Conservation (phyloP, 2,329 filamentous ascomycete species). For the Curvularia hawaiiensis region DNA sequence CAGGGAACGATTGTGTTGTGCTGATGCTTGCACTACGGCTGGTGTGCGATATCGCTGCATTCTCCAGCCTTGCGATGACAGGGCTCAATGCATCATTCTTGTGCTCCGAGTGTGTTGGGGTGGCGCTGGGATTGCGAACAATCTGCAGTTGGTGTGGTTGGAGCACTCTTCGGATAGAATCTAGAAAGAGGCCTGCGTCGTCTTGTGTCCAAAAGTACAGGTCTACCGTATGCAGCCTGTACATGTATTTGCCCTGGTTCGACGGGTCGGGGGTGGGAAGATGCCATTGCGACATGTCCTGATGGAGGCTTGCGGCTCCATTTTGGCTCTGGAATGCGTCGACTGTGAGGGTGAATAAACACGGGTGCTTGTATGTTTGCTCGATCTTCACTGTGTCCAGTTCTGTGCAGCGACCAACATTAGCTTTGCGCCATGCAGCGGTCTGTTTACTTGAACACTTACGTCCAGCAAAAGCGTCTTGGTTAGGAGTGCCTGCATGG, state of each 20-base stretch:
- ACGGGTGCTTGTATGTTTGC: slow-evolving; percentile 77
- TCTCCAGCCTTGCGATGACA: slow-evolving; percentile 75
- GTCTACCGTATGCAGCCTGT: slow-evolving; percentile 75
- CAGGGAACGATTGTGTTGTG: slow-evolving; percentile 47
- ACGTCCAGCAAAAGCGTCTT: slow-evolving; percentile 81
- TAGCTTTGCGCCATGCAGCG: slow-evolving; percentile 16
- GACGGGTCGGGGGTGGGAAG: slow-evolving; percentile 72
- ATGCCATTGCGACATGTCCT: slow-evolving; percentile 69
- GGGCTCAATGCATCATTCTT: slow-evolving; percentile 63
- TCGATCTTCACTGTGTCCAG: slow-evolving; percentile 68
- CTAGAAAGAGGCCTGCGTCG: slow-evolving; percentile 73
- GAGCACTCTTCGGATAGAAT: slow-evolving; percentile 68
- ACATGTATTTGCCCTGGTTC: slow-evolving; percentile 80
- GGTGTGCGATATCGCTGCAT: slow-evolving; percentile 66
- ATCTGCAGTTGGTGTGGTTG: slow-evolving; percentile 60
- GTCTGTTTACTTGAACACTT: slow-evolving; percentile 46
- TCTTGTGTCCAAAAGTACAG: slow-evolving; percentile 80
- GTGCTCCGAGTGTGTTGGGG: slow-evolving; percentile 50
- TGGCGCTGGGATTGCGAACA: slow-evolving; percentile 45
- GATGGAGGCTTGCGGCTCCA: slow-evolving; percentile 49
- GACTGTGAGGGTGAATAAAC: slow-evolving; percentile 70
- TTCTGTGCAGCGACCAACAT: slow-evolving; percentile 52
- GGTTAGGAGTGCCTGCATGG: slow-evolving; percentile 72
- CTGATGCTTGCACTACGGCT: slow-evolving; percentile 46
- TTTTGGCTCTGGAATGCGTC: slow-evolving; percentile 49